Percentiles rank a stretch among this genome's conserved stretches.
These are phyloP conservation scores for Metschnikowia koreensis DNA, from an alignment of 805 yeast genomes.

Conservation along the genomic window DNA sequence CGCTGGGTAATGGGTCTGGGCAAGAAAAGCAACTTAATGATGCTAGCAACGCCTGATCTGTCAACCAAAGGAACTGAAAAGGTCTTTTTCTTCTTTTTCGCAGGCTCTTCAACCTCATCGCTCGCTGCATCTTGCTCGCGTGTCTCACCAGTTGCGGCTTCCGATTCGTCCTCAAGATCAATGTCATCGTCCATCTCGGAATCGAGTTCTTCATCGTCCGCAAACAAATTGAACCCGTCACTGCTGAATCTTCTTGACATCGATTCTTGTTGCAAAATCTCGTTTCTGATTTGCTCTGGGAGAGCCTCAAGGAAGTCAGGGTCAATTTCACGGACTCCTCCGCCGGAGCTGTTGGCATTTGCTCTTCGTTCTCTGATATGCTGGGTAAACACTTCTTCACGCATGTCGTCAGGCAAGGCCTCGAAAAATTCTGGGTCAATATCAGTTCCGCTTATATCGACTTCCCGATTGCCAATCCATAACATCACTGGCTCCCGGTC, in stretches of 20 bases:
- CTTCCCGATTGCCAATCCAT: constrained; percentile 69
- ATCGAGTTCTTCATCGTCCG: constrained; percentile 22
- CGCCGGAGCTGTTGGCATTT: constrained; percentile 45
- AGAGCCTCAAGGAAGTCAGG: constrained; percentile 78
- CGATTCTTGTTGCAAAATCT: constrained; percentile 57
- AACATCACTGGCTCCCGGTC: constrained; percentile 58
- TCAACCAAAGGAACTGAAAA: constrained; percentile 63
- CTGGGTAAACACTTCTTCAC: constrained; percentile 87
- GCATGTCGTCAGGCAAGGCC: constrained; percentile 88
- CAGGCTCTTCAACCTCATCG: neutral
- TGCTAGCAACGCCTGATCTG: constrained; percentile 68
- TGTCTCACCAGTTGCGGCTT: constrained; percentile 11
- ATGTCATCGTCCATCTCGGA: constrained; percentile 23
- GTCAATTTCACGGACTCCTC: constrained; percentile 63
- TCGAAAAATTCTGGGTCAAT: constrained; percentile 88
- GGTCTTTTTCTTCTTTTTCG: constrained; percentile 19
- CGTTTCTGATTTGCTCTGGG: constrained; percentile 66
- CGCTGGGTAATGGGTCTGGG: constrained; percentile 66
- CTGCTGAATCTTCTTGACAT: constrained; percentile 39
- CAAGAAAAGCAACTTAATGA: constrained; percentile 67
- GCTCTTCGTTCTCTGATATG: constrained; percentile 75
- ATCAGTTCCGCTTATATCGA: constrained; percentile 85
- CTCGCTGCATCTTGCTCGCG: neutral
- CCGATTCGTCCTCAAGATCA: constrained; percentile 21
- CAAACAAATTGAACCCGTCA: constrained; percentile 11